Conservation (phyloP, 805 yeast genomes). For the Candida xyloterini region DNA sequence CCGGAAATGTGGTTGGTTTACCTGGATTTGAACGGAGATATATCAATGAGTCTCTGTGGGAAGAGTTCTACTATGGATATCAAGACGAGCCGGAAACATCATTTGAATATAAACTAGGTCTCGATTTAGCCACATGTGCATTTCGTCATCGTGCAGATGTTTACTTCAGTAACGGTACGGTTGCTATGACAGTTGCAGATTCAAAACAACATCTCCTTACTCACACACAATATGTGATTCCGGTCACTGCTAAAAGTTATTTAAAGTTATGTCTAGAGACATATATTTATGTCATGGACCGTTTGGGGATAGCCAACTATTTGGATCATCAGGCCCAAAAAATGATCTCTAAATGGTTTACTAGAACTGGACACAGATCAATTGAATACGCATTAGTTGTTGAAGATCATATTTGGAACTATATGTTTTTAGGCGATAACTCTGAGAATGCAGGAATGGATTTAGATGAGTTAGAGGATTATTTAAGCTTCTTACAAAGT, state of each 20-base stretch:
- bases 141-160: not conserved
- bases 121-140: not conserved
- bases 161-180: not conserved
- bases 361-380: not conserved
- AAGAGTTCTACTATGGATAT: conserved; percentile 1
- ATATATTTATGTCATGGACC: no score
- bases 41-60: not conserved
- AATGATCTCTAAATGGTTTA: not conserved
- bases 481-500: not conserved
- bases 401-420: not conserved
- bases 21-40: not conserved
- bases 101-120: conserved; percentile 1
- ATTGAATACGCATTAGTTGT: not conserved
- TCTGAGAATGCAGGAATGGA: not conserved
- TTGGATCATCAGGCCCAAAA: no score
- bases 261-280: no score
- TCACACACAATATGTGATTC: not conserved
- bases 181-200: conserved; percentile 1
- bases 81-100: not conserved
- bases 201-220: not conserved
- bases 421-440: not conserved
- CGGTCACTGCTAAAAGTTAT: not conserved
- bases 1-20: not conserved
- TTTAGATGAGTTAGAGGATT: not conserved
- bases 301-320: no score